Conservation (phyloP, 306 rosid genomes). For the Acacia acuminata region DNA sequence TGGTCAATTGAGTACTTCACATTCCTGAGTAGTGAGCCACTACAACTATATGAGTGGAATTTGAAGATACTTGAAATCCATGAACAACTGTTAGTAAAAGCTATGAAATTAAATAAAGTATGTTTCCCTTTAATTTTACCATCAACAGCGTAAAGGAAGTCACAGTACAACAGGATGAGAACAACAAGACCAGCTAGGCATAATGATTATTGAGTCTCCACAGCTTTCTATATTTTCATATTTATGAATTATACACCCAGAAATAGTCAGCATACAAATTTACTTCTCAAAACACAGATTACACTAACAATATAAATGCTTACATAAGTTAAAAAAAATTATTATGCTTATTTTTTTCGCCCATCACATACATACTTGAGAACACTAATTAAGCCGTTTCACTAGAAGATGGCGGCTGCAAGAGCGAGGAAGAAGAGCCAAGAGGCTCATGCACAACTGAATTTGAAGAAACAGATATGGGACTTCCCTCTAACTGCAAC, state of each 20-base stretch:
- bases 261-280: slow-evolving; percentile 3
- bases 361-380: slow-evolving; percentile 23
- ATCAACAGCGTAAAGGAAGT: slow-evolving; percentile 3
- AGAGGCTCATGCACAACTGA: slow-evolving; percentile 92
- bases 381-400: slow-evolving; percentile 27
- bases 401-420: slow-evolving; percentile 64
- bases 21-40: neutral
- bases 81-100: neutral
- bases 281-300: slow-evolving; percentile 23
- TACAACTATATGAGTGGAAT: neutral
- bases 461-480: slow-evolving; percentile 71
- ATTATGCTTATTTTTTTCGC: slow-evolving; percentile 20
- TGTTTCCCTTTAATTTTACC: neutral
- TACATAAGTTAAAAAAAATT: slow-evolving; percentile 28
- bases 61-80: neutral
- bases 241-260: neutral
- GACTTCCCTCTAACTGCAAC: slow-evolving; percentile 79
- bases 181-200: neutral
- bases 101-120: slow-evolving; percentile 11
- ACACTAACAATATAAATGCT: slow-evolving; percentile 7
- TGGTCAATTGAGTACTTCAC: neutral
- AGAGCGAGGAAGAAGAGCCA: slow-evolving; percentile 67
- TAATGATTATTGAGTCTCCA: neutral
- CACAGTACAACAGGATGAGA: neutral
- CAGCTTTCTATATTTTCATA: slow-evolving; percentile 26